Base-by-base conservation (phyloP, 2,329 filamentous ascomycete genomes). In the Penicillium polonicum region DNA sequence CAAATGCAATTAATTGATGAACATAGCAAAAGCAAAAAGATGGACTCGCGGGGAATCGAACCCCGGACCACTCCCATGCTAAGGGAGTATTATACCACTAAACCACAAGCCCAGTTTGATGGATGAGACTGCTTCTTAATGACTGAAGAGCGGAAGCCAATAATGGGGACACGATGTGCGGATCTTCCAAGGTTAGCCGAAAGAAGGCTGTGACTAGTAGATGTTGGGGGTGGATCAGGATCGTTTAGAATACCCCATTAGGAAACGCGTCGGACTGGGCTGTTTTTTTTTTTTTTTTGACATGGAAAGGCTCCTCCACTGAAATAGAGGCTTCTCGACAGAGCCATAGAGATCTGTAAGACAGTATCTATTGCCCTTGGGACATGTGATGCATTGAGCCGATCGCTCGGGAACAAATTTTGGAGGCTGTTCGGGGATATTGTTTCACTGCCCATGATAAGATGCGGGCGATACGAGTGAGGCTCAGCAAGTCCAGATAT, bases 1-100 rank as follows among this genome's bases (percentile, higher is more conserved):
- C 5, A 35, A 31, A 35, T 19, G 4, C 12, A 10, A 49, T 53
- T 33, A 27, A 38, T 19, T 36, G 43, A 35, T 29, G 23, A 41
- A 50, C 5, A 27, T 9, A 35, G 4, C 25, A 45, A 56, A 36
- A 38, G 21, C 7, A 35, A 35, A 65, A 67, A 63, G 63, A 63
- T 78, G 76, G 77, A 78, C 76, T 76, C 71, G 75, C 76, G 72
- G 76, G 76, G 76, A 79, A 79, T 79, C 75, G 74, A 78, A 78
- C 75, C 75, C 74, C 71, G 73, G 75, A 78, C 76, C 76, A 72
- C 76, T 71, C 76, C 75, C 76, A 78, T 77, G 73, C 75, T 77
- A 77, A 77, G 75, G 73, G 74, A 68, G 73, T 73, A 77, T 77
- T 75, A 77, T 78, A 78, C 76, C 76, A 77, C 75, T 77, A 77